A percentile compares a stretch with the other conserved stretches of the same genome.
Conservation (phyloP, 805 yeast species). For the Candida sphagnicola region DNA sequence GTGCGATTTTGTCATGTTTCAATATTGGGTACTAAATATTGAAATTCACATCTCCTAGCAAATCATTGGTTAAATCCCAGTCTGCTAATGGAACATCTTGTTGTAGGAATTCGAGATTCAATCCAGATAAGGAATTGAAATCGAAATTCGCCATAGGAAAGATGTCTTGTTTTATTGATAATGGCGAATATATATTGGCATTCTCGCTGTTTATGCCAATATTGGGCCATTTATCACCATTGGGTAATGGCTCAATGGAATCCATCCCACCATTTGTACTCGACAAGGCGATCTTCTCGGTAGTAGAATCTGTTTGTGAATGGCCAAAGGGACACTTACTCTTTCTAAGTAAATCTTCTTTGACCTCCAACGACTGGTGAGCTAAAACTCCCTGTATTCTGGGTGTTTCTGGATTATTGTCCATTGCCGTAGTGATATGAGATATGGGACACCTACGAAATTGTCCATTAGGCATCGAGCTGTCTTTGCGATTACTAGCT, state of each 20-base stretch:
- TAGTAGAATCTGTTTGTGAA: conserved; percentile 2
- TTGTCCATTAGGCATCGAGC: conserved; percentile 4
- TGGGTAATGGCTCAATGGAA: too few species aligned
- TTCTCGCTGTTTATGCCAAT: too few species aligned
- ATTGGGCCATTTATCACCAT: too few species aligned
- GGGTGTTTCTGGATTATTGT: conserved; percentile 7
- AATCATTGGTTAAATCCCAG: neutral
- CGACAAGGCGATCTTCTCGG: too few species aligned
- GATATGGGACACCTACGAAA: conserved; percentile 21
- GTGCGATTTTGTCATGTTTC: too few species aligned
- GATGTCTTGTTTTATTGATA: neutral
- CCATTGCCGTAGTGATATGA: conserved; percentile 19
- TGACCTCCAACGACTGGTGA: conserved; percentile 24
- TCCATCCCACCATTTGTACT: too few species aligned
- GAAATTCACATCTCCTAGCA: neutral
- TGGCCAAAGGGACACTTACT: conserved; percentile 34
- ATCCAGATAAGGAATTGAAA: conserved; percentile 4
- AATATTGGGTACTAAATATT: too few species aligned
- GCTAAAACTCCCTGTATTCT: conserved; percentile 23
- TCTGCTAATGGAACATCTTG: conserved; percentile 1
- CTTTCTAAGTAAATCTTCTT: conserved; percentile 7
- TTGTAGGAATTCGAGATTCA: conserved; percentile 3
- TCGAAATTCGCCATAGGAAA: conserved; percentile 2
- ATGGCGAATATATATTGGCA: too few species aligned
- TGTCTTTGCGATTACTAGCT: neutral